Evolutionary conservation across 768 basidiomycete species (phyloP), one percentile per base, ranked within the genome.

Genomic region (Stropharia rugosoannulata): DNA sequence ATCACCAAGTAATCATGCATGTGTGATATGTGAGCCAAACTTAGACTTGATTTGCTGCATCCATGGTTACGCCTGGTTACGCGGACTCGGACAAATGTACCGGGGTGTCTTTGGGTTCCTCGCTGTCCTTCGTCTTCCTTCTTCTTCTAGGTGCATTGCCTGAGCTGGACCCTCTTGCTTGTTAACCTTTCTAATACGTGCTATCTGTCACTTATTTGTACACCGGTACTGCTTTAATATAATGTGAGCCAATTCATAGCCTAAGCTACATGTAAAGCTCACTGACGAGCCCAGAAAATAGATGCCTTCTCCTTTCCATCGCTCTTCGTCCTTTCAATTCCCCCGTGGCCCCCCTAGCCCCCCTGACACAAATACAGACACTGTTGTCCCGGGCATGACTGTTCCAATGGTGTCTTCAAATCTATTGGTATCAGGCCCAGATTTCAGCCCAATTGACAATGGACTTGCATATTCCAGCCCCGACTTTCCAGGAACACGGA

Each of bases 311-410:
- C 73, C 69, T 3, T 77, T 78, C 59, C 73, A 77, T 61, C 81
- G 76, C 63, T 74, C 77, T 12, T 71, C 75, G 9, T 72, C 76
- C 12, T 77, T 76, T 63, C 71, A 79, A 55, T 81, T 75, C 68
- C 78, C 73, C 46, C 71, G 63, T 55, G 71, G 51, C 32, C 72
- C 72, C 22, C 66, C 67, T 11, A 79, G 72, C 43, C 77, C 80
- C 18, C 75, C 80, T 8, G 79, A 80, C 53, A 75, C 74, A 68
- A 71, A 37, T 54, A 55, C 59, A 51, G 66, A 63, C 49, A 62
- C 59, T 42, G 54, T 59, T 46, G 27, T 50, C 39, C 56, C 54
- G 48, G 46, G 51, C 12, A 52, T 52, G 51, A 41, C 44, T 45
- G 49, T 56, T 15, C 56, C 32, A n/a, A 48, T 55, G 36, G 16